These are phyloP conservation scores for Gossypium davidsonii DNA, from an alignment of 441 rosid genomes.

Conservation along the genomic window DNA sequence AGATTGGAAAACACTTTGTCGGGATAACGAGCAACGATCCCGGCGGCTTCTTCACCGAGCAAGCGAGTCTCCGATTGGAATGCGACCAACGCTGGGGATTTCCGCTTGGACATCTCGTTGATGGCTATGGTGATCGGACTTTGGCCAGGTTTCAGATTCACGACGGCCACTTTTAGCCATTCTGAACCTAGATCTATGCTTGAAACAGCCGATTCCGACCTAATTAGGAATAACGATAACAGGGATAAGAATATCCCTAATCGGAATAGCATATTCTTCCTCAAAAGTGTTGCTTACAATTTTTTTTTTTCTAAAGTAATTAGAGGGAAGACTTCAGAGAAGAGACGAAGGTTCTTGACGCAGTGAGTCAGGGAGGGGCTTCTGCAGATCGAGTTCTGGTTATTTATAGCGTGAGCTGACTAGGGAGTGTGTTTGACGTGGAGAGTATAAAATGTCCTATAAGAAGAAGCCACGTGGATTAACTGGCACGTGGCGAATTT, in stretches of 20 bases:
- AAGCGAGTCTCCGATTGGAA: conserved; percentile 71
- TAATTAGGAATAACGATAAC: conserved; percentile 26
- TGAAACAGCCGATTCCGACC: conserved; percentile 70
- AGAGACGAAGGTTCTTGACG: background rate
- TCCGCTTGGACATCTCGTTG: conserved; percentile 96
- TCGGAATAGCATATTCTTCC: conserved; percentile 24
- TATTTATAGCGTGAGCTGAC: background rate
- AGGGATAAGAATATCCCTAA: conserved; percentile 37
- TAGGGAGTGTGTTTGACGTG: background rate
- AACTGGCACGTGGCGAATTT: background rate
- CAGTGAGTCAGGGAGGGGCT: background rate
- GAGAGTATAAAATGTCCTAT: background rate
- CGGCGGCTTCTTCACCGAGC: conserved; percentile 90
- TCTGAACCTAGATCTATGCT: conserved; percentile 97
- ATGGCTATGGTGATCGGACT: conserved; percentile 84
- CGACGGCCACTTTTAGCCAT: conserved; percentile 91
- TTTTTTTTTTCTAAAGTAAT: background rate
- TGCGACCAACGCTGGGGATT: conserved; percentile 84
- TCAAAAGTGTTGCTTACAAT: conserved; percentile 27
- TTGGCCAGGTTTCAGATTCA: conserved; percentile 81
- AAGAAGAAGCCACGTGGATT: background rate
- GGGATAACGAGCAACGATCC: conserved; percentile 81
- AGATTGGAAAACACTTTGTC: conserved; percentile 70
- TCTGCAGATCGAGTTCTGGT: background rate
- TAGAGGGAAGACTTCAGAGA: background rate